Evolutionary conservation across 2,329 filamentous ascomycete genomes (phyloP).

Genomic region (Fulvia fulva): DNA sequence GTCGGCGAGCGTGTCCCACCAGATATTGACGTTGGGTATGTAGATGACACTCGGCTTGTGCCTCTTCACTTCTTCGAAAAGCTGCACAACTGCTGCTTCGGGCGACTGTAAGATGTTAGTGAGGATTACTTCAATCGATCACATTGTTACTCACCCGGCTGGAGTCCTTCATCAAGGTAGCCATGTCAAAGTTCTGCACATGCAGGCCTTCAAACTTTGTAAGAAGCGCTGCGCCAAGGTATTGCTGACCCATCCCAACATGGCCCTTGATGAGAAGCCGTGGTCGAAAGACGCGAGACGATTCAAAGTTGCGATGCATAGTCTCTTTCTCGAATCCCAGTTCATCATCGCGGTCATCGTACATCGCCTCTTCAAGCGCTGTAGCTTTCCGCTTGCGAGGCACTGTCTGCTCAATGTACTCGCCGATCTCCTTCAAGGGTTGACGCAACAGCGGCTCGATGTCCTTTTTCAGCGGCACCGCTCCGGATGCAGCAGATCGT

Average conservation of each 20-base stretch:
- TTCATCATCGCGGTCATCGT: constrained; percentile 77
- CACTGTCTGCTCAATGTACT: constrained; percentile 63
- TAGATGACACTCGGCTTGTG: constrained; percentile 96
- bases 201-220: constrained; percentile 92
- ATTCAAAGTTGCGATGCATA: constrained; percentile 69
- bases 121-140: constrained; percentile 8
- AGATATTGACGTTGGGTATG: constrained; percentile 83
- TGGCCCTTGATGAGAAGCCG: constrained; percentile 77
- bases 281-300: constrained; percentile 81
- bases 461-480: constrained; percentile 71
- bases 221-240: constrained; percentile 77
- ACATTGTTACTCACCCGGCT: constrained; percentile 54
- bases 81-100: constrained; percentile 83
- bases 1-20: constrained; percentile 69
- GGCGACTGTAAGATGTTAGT: constrained; percentile 46
- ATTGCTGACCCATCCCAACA: constrained; percentile 89
- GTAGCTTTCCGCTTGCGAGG: constrained; percentile 83
- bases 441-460: constrained; percentile 77
- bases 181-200: constrained; percentile 89
- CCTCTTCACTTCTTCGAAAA: constrained; percentile 87
- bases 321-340: constrained; percentile 82
- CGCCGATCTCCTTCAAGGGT: constrained; percentile 66
- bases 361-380: constrained; percentile 91
- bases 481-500: constrained; percentile 78
- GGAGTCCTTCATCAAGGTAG: constrained; percentile 78